A percentile compares a stretch with the other conserved stretches of the same genome.
phyloP scores from a whole-genome alignment of 2,329 filamentous ascomycete species.

The Ophiobolus disseminans region DNA sequence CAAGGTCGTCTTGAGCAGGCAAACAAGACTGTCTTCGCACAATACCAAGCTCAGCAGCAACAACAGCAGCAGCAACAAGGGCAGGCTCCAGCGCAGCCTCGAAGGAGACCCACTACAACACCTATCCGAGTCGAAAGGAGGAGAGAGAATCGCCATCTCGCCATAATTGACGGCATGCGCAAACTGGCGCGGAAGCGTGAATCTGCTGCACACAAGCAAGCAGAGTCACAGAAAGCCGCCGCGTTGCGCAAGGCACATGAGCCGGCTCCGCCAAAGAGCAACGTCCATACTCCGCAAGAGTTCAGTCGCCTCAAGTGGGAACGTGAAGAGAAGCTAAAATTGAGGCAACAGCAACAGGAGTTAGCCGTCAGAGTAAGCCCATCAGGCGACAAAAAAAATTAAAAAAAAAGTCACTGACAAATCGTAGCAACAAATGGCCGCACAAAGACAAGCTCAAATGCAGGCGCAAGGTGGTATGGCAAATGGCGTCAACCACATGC shows the following conservation, averaged over 20 bases:
- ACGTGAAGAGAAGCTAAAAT: slow-evolving; percentile 71
- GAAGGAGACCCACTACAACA: slow-evolving; percentile 71
- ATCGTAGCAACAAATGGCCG: slow-evolving; percentile 43
- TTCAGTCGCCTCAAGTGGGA: slow-evolving; percentile 91
- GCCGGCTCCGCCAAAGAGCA: slow-evolving; percentile 63
- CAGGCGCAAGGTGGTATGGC: slow-evolving; percentile 48
- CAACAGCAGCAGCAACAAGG: slow-evolving; percentile 63
- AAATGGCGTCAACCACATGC: slow-evolving; percentile 50
- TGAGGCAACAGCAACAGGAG: slow-evolving; percentile 66
- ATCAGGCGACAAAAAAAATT: neutral
- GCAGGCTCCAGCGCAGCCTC: slow-evolving; percentile 57
- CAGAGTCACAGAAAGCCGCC: slow-evolving; percentile 73
- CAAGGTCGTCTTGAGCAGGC: slow-evolving; percentile 69
- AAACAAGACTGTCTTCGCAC: slow-evolving; percentile 64
- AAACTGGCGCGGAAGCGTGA: slow-evolving; percentile 96
- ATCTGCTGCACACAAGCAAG: slow-evolving; percentile 82
- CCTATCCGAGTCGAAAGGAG: slow-evolving; percentile 87
- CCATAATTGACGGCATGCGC: slow-evolving; percentile 91
- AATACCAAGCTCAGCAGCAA: slow-evolving; percentile 62
- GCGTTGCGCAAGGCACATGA: slow-evolving; percentile 84
- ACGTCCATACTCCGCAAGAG: slow-evolving; percentile 80
- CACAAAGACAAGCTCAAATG: slow-evolving; percentile 47
- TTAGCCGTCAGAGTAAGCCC: slow-evolving; percentile 55
- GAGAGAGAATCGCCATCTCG: slow-evolving; percentile 84
- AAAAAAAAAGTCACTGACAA: slow-evolving; percentile 22